Evolutionary conservation across 2,329 filamentous ascomycete genomes (phyloP).

Genomic region (Cyclaneusma minus): DNA sequence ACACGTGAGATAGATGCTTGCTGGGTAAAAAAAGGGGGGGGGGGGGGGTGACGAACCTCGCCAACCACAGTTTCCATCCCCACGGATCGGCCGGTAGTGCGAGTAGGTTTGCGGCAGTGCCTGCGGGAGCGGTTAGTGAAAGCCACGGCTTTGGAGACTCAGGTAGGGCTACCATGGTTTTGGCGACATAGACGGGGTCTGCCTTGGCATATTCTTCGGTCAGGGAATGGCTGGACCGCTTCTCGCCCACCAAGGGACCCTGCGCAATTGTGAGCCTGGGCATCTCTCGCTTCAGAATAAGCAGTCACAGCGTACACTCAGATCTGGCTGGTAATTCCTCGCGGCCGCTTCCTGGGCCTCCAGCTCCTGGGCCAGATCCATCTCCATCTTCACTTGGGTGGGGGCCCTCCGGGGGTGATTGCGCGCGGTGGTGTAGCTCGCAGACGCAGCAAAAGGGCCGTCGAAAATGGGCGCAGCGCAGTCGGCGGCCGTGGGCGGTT

Average conservation of each 20-base stretch:
- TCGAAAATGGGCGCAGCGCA: too few relatives aligned
- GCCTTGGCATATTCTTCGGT: conserved; percentile 78
- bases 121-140: conserved; percentile 27
- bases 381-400: too few relatives aligned
- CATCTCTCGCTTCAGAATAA: conserved; percentile 4
- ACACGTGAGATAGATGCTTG: conserved; percentile 2
- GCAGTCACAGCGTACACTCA: conserved; percentile 28
- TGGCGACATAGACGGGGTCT: conserved; percentile 69
- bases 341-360: conserved; percentile 44
- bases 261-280: conserved; percentile 25
- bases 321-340: conserved; percentile 39
- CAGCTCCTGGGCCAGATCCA: conserved; percentile 8
- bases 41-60: conserved; percentile 51
- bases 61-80: conserved; percentile 96
- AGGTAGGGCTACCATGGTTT: conserved; percentile 51
- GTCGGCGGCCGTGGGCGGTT: too few relatives aligned
- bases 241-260: conserved; percentile 72
- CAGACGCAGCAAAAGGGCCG: too few relatives aligned
- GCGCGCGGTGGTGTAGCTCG: too few relatives aligned
- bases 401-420: too few relatives aligned
- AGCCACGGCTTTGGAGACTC: neutral
- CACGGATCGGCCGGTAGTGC: conserved; percentile 73
- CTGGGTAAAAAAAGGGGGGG: conserved; percentile 3
- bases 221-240: conserved; percentile 62
- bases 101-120: conserved; percentile 71